Evolutionary conservation across 208 protist species (phyloP).

Genomic region (Acanthamoeba triangularis): DNA sequence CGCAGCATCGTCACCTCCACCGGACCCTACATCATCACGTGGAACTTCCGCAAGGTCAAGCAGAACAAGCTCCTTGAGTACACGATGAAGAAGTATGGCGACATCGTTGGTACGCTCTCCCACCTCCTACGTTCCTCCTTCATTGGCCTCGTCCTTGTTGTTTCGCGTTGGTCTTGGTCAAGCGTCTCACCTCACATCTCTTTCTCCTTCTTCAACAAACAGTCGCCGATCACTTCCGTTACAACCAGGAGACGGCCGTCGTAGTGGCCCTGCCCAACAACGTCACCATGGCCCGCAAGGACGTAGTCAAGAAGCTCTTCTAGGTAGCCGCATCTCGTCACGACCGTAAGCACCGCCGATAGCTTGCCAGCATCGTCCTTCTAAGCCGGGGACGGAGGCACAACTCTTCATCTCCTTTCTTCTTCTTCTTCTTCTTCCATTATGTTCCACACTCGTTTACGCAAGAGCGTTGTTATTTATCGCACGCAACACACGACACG

Average conservation of each 20-base stretch:
- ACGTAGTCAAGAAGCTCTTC: slow-evolving; percentile 34
- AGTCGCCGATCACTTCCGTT: slow-evolving; percentile 87
- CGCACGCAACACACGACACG: too few relatives aligned
- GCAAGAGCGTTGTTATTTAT: too few relatives aligned
- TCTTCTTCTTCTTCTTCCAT: neutral
- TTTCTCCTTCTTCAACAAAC: neutral
- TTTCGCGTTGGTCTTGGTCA: neutral
- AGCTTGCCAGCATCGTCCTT: too few relatives aligned
- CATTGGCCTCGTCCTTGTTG: neutral
- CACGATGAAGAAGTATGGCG: slow-evolving; percentile 83
- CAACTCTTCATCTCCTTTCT: neutral
- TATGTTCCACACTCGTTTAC: too few relatives aligned
- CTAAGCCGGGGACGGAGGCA: too few relatives aligned
- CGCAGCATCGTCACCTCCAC: slow-evolving; percentile 87
- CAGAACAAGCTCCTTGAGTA: slow-evolving; percentile 82
- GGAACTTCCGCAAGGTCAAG: slow-evolving; percentile 90
- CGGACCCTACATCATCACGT: slow-evolving; percentile 89
- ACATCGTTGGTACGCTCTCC: slow-evolving; percentile 75
- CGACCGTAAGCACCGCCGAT: too few relatives aligned
- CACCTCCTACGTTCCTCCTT: too few relatives aligned
- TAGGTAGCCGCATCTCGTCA: neutral
- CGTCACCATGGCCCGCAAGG: slow-evolving; percentile 83
- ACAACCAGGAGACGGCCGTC: slow-evolving; percentile 84
- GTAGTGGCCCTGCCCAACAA: slow-evolving; percentile 87
- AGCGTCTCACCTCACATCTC: neutral